Base-by-base conservation (phyloP, 495 filamentous ascomycete genomes). In the Aspergillus ostianus region DNA sequence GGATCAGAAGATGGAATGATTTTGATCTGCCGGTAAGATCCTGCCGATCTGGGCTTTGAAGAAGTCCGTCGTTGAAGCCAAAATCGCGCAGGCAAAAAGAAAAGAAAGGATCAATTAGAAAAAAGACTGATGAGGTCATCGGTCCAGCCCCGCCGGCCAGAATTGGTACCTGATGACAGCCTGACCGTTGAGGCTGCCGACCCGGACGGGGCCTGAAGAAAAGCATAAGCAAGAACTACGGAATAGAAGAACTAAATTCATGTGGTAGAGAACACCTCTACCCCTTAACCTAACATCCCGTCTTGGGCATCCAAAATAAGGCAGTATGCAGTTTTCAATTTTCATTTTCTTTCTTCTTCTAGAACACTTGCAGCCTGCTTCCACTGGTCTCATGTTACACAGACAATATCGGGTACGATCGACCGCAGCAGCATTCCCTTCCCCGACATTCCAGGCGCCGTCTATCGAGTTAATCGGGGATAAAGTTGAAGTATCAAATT, bases 401-500 rank as follows among this genome's bases (percentile, higher is more conserved):
- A 15, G 4, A n/a, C 10, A 13, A 17, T 41, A 6, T 41, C 10
- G 4, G 36, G 36, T 17, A 41, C 15, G 36, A 41, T 41, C 47
- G 18, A 10, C 47, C 47, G 47, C 47, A 49, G 47, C 21, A 1
- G 47, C 19, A 26, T 19, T 49, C 21, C 19, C 47, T 26, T 49
- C 19, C 47, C 47, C 19, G 21, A 17, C 18, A 49, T 20, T 26
- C 47, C 19, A 10, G 19, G 18, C 13, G 46, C 46, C 3, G 46
- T 7, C n/a, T 7, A 12, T 8, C 18, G 47, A 49, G 47, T 26
- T 49, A 49, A 49, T 49, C 47, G 18, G 47, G 46, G 17, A 20
- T 49, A 49, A 49, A 49, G 47, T 49, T 49, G 47, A 49, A 19
- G 21, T 26, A 19, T 26, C 47, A 49, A 6, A 20, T 19, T 49